Percentiles rank a stretch among this genome's conserved stretches.
These are phyloP conservation scores for Plasmodium yoelii DNA, from an alignment of 169 alveolate species.

Conservation along the genomic window DNA sequence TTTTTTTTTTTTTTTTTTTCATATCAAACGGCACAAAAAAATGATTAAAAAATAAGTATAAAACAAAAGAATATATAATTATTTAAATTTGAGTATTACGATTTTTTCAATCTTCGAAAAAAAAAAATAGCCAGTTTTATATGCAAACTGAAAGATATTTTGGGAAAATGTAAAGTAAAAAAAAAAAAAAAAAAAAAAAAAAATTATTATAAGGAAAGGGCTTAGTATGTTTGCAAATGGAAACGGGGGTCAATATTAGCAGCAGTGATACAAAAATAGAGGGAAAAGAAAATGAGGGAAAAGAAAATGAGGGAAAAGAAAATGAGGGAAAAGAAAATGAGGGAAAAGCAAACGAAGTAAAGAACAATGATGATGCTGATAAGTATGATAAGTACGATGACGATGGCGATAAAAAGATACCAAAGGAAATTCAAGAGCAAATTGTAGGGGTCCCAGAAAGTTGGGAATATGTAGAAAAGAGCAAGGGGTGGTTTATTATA, in stretches of 20 bases:
- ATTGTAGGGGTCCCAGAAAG: conserved; percentile 51
- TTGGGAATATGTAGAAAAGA: conserved; percentile 65
- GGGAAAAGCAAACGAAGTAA: neutral
- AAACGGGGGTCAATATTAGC: neutral
- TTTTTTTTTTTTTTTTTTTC: too few relatives aligned
- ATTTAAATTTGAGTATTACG: too few relatives aligned
- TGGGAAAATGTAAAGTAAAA: neutral
- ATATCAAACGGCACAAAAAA: too few relatives aligned
- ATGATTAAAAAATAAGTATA: too few relatives aligned
- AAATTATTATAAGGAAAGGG: neutral
- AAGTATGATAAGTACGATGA: neutral
- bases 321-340: neutral
- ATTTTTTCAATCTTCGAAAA: neutral
- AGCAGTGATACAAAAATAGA: neutral
- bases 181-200: conserved; percentile 12
- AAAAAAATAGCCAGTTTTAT: neutral
- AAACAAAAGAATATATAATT: too few relatives aligned
- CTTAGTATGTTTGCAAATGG: neutral
- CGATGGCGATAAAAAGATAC: neutral
- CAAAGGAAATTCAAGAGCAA: conserved; percentile 45
- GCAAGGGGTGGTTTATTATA: conserved; percentile 67
- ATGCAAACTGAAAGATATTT: neutral
- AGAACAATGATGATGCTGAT: neutral
- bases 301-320: neutral
- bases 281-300: neutral